These are phyloP conservation scores for Sporothrix protearum DNA, from an alignment of 2,329 filamentous ascomycete species.

Conservation along the genomic window DNA sequence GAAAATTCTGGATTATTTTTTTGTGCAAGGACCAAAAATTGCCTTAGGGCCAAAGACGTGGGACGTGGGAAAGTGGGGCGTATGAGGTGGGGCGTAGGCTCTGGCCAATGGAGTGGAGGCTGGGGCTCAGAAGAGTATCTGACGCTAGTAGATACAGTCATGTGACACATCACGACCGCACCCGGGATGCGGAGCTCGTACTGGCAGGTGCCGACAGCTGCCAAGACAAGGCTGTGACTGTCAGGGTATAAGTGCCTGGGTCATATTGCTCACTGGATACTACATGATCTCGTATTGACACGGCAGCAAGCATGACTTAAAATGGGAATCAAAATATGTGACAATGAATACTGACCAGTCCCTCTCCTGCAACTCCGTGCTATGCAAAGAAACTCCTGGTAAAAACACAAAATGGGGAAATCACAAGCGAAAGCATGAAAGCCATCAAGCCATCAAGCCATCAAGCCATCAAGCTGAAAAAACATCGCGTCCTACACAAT, in stretches of 20 bases:
- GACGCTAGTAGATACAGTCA: background rate
- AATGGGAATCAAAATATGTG: background rate
- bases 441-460: too few relatives aligned
- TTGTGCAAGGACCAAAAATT: constrained; percentile 29
- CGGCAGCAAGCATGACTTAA: background rate
- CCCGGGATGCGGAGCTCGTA: background rate
- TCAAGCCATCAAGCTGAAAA: background rate
- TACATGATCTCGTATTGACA: background rate
- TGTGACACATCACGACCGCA: background rate
- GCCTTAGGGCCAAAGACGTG: constrained; percentile 29
- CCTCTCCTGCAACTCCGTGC: constrained; percentile 17
- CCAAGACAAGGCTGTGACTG: background rate
- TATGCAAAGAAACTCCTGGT: constrained; percentile 6
- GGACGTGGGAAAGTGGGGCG: constrained; percentile 35
- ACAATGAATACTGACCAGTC: background rate
- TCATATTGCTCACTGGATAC: too few relatives aligned
- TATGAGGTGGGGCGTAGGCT: constrained; percentile 31
- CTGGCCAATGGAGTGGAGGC: constrained; percentile 31
- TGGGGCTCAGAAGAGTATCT: background rate
- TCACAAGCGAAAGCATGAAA: background rate
- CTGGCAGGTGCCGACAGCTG: background rate
- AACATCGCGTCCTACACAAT: background rate
- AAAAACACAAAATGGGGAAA: background rate
- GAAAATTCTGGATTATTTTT: constrained; percentile 25
- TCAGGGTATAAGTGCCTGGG: background rate